phyloP scores from a whole-genome alignment of 2,329 filamentous ascomycete species.

The Phaeosphaeriaceae sp. region DNA sequence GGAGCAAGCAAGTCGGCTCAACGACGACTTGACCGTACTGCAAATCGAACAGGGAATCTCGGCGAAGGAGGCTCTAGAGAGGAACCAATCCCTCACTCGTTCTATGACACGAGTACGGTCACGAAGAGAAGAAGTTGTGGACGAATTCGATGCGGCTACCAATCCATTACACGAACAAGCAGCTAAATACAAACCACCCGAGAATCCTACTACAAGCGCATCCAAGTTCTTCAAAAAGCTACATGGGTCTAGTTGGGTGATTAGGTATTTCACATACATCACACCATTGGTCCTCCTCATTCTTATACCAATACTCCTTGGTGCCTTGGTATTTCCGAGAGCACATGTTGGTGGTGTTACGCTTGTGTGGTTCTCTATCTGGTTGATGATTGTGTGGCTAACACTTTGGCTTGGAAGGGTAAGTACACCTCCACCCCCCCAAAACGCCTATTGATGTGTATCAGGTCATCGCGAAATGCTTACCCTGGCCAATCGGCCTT shows the following conservation, averaged over 20 bases:
- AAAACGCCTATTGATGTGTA: conserved; percentile 7
- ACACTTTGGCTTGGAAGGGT: conserved; percentile 80
- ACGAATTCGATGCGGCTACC: conserved; percentile 71
- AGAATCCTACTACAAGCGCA: conserved; percentile 66
- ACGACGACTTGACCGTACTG: conserved; percentile 70
- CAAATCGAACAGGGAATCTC: conserved; percentile 68
- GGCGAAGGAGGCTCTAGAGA: conserved; percentile 47
- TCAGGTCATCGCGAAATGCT: conserved; percentile 66
- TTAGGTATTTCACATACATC: conserved; percentile 76
- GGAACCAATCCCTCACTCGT: conserved; percentile 43
- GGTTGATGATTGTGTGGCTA: conserved; percentile 92
- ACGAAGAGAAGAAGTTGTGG: conserved; percentile 62
- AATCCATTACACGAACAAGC: conserved; percentile 73
- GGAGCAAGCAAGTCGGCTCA: conserved; percentile 65
- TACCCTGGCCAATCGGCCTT: conserved; percentile 67
- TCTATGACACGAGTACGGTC: conserved; percentile 61
- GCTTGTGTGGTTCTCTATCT: conserved; percentile 91
- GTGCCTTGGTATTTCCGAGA: conserved; percentile 63
- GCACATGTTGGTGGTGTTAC: conserved; percentile 75
- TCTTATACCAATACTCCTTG: conserved; percentile 71
- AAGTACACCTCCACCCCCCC: conserved; percentile 22
- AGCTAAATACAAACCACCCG: conserved; percentile 68
- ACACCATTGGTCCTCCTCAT: conserved; percentile 68
- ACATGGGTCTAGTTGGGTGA: conserved; percentile 68
- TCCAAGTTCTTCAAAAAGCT: conserved; percentile 69